Evolutionary conservation across 176 grass and related monocot species (phyloP).

Genomic region (Juncus effusus): DNA sequence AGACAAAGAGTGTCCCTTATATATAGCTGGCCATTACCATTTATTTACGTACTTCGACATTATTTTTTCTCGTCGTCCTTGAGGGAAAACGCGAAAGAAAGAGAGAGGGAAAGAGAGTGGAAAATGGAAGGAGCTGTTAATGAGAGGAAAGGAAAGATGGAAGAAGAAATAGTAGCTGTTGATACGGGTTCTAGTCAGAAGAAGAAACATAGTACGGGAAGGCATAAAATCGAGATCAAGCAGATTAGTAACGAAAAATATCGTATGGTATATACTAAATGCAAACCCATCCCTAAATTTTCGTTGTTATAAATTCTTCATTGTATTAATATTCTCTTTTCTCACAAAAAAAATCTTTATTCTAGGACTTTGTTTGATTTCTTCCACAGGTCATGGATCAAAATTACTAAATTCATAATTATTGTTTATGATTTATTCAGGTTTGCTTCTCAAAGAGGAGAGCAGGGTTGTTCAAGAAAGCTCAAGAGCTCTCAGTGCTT

Average conservation of each 20-base stretch:
- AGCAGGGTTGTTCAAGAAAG: conserved; percentile 56
- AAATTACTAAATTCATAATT: too few relatives aligned
- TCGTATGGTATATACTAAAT: background rate
- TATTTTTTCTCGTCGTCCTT: too few relatives aligned
- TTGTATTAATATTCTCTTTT: too few relatives aligned
- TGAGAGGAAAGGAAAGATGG: background rate
- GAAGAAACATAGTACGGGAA: conserved; percentile 39
- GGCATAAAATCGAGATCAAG: conserved; percentile 62
- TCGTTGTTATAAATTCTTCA: too few relatives aligned
- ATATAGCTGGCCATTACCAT: too few relatives aligned
- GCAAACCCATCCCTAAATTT: too few relatives aligned
- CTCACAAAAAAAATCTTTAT: too few relatives aligned
- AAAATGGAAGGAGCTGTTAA: background rate
- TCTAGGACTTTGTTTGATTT: too few relatives aligned
- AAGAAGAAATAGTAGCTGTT: background rate
- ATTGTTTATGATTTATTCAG: background rate
- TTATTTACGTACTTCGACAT: too few relatives aligned
- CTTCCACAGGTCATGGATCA: too few relatives aligned
- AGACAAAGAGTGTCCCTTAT: too few relatives aligned
- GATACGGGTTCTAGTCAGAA: background rate
- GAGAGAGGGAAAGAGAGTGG: background rate
- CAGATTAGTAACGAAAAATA: conserved; percentile 33
- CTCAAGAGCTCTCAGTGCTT: conserved; percentile 43
- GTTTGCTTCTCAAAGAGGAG: conserved; percentile 74
- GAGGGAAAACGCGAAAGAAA: background rate